Evolutionary conservation across 1,284 basidiomycete genomes (phyloP), one percentile per base, ranked within the genome.

Genomic region (Butyriboletus appendiculatus): DNA sequence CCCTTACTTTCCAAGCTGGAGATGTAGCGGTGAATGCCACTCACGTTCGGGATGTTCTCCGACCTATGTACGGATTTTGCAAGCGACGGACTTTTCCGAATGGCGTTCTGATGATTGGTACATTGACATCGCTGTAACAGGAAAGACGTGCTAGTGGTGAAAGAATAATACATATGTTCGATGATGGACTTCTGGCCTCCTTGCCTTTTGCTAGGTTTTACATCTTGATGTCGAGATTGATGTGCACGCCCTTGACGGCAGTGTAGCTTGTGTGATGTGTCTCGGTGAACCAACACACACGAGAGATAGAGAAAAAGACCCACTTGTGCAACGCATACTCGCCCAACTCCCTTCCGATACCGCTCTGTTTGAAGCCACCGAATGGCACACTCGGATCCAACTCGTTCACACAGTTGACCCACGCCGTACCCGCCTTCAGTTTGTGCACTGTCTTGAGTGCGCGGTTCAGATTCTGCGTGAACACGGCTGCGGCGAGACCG

Each of bases 301-400:
- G 37, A 53, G 43, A 9, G 32, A 40, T 20, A 9, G 3, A 28
- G 48, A 26, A 20, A 49, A 45, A 30, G 15, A 76, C 84, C 56
- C 61, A 88, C 84, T 83, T 81, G 50, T 69, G 69, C 50, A 95
- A 67, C 1, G 91, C 93, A 69, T 93, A 91, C 66, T 93, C 84
- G 45, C 93, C 94, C 39, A 92, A 75, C 75, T 96, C 94, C 50
- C 92, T 83, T 10, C 94, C 94, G 44, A 94, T 85, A 52, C 92
- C 92, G 12, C 81, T 84, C 67, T 89, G 84, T 81, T 96, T 96
- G 83, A 81, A 96, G 32, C 94, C 94, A 58, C 94, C 93, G 71
- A 96, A 96, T 1, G 92, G 90, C 37, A 91, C 76, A 51, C 81
- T 77, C 8, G 82, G 70, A 66, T 88, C 73, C 18, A 90, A 70